phyloP scores from a whole-genome alignment of 2,329 filamentous ascomycete genomes.

The Diplocarpon rosae region DNA sequence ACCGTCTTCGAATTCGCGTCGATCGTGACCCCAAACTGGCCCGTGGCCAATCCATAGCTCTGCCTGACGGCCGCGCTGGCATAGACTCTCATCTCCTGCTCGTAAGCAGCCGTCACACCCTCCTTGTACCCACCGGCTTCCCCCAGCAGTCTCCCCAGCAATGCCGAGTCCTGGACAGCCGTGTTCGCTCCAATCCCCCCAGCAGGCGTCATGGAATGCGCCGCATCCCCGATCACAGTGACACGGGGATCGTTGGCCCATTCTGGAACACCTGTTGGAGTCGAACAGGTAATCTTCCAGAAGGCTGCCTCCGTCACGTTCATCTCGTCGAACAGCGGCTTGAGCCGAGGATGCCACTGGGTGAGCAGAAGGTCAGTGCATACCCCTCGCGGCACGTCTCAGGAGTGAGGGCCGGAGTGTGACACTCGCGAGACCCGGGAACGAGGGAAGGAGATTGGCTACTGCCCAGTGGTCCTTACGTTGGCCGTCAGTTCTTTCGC shows the following conservation, averaged over 20 bases:
- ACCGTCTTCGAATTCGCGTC: conserved; percentile 30
- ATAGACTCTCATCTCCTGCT: conserved; percentile 51
- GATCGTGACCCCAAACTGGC: conserved; percentile 35
- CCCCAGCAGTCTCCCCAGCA: conserved; percentile 39
- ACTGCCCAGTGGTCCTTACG: no score
- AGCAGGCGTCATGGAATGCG: conserved; percentile 46
- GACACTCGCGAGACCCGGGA: no score
- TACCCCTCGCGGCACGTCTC: no score
- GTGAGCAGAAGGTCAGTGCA: no score
- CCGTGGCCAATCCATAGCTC: conserved; percentile 40
- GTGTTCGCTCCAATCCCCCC: conserved; percentile 47
- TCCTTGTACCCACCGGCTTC: conserved; percentile 43
- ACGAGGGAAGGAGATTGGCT: no score
- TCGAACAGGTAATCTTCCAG: conserved; percentile 56
- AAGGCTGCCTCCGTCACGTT: conserved; percentile 45
- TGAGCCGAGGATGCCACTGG: conserved; percentile 43
- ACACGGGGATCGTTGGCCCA: conserved; percentile 49
- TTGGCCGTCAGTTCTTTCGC: conserved; percentile 41
- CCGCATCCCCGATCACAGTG: conserved; percentile 47
- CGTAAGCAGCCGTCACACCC: conserved; percentile 45
- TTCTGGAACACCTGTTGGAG: conserved; percentile 45
- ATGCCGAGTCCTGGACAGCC: conserved; percentile 41
- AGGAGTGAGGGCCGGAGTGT: no score
- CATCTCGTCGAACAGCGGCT: conserved; percentile 48
- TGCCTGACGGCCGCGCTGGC: conserved; percentile 41